Base-by-base conservation (phyloP, 805 yeast species). In the Candida stauntonica region DNA sequence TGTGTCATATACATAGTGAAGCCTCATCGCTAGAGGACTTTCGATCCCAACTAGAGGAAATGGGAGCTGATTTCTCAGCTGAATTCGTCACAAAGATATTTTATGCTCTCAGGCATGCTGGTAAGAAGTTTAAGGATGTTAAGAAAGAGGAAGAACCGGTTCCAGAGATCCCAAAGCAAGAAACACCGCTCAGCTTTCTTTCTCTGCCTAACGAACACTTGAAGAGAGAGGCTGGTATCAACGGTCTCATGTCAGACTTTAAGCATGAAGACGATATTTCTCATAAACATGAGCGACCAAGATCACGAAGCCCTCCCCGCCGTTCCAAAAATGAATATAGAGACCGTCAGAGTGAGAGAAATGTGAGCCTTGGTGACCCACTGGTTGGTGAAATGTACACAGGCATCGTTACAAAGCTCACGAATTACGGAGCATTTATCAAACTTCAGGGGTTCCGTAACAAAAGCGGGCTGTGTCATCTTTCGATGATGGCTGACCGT, bases 351-450 rank as follows among this genome's bases (percentile, higher is more conserved):
- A 30, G 12, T 1, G 26, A 26, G n/a, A n/a, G n/a, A n/a, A n/a
- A n/a, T n/a, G n/a, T n/a, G n/a, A n/a, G n/a, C n/a, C n/a, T n/a
- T 16, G 66, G 58, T 39, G 51, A 51, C 3, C 66, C 77, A 0
- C 47, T 56, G 5, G 41, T 67, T 1, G 78, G 75, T 14, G 58
- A 67, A 17, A 62, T 85, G 0, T 79, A 81, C 49, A 59, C 58
- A 20, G 97, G 95, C 0, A 60, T 47, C 18, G 81, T 91, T 3
- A 68, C 67, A 33, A 75, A 73, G 31, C 50, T 85, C 1, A 77
- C 78, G 30, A 58, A 72, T 2, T 89, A 78, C 60, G 97, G 98
- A 1, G 94, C 87, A 1, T 91, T 89, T 55, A 73, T 87, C 0
- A 60, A 74, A 8, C 56, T 89, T 1, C 46, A 58, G 5, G 75